phyloP scores from a whole-genome alignment of 148 eudicot species.

The Camellia sinensis region DNA sequence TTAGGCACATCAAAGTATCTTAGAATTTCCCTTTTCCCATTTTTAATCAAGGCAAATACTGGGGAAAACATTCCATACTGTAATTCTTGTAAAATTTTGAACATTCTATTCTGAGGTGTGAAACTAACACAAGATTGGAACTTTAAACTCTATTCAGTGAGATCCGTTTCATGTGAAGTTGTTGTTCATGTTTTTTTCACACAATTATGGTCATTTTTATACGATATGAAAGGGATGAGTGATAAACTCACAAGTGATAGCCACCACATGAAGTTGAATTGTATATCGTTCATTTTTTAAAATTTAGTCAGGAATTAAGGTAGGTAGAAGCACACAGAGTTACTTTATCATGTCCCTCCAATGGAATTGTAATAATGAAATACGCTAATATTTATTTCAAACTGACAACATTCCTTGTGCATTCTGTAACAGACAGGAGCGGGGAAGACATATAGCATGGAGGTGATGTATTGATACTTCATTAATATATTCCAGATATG shows the following conservation, averaged over 20 bases:
- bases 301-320: not conserved
- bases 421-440: constrained; percentile 77
- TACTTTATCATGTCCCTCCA: not conserved
- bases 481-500: not conserved
- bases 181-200: not conserved
- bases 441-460: constrained; percentile 94
- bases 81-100: not conserved
- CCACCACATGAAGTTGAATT: not conserved
- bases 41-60: not conserved
- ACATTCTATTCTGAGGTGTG: not conserved
- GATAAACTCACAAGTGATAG: not conserved
- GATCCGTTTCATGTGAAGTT: not conserved
- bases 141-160: not conserved
- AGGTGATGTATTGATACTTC: constrained; percentile 45
- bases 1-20: not conserved
- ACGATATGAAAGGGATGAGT: not conserved
- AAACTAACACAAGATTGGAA: not conserved
- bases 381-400: not conserved
- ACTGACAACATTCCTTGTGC: constrained; percentile 11
- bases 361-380: not conserved
- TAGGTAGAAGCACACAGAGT: constrained; percentile 1
- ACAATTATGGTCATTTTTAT: not conserved
- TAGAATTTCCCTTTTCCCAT: too few species aligned
- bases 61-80: not conserved
- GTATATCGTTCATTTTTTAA: not conserved